Conservation (phyloP, 2,329 filamentous ascomycete species). For the Cladosporium sp. region DNA sequence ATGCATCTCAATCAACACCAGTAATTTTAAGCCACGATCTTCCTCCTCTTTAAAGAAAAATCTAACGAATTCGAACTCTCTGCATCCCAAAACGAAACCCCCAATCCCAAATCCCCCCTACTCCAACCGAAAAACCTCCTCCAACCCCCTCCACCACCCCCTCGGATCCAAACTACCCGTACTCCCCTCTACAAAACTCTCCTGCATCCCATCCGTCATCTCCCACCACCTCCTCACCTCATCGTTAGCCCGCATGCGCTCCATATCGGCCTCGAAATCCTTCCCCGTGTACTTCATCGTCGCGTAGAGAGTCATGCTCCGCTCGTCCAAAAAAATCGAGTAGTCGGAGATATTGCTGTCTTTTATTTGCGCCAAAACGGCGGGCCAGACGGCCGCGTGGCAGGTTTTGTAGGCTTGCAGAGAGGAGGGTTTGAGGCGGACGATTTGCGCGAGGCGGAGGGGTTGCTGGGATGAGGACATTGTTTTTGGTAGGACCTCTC, state of each 20-base stretch:
- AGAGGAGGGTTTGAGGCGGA: slow-evolving; percentile 64
- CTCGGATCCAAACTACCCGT: slow-evolving; percentile 52
- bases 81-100: too few relatives aligned
- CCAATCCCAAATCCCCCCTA: slow-evolving; percentile 24
- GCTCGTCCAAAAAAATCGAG: slow-evolving; percentile 65
- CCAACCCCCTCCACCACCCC: slow-evolving; percentile 62
- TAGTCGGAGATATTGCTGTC: slow-evolving; percentile 72
- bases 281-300: slow-evolving; percentile 74
- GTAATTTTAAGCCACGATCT: too few relatives aligned
- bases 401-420: slow-evolving; percentile 67
- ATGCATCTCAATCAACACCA: background rate
- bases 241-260: slow-evolving; percentile 65
- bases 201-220: slow-evolving; percentile 74
- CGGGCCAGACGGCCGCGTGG: slow-evolving; percentile 71
- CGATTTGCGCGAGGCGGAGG: slow-evolving; percentile 64
- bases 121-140: slow-evolving; percentile 63
- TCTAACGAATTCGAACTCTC: too few relatives aligned
- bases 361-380: slow-evolving; percentile 70
- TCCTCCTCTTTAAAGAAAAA: too few relatives aligned
- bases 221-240: slow-evolving; percentile 75
- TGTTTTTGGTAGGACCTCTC: too few relatives aligned
- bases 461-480: slow-evolving; percentile 12
- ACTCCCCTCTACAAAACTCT: slow-evolving; percentile 53
- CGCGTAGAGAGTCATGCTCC: slow-evolving; percentile 62
- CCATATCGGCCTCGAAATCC: slow-evolving; percentile 70